Conservation (phyloP, 2,329 filamentous ascomycete species). For the Penicillium sp. region DNA sequence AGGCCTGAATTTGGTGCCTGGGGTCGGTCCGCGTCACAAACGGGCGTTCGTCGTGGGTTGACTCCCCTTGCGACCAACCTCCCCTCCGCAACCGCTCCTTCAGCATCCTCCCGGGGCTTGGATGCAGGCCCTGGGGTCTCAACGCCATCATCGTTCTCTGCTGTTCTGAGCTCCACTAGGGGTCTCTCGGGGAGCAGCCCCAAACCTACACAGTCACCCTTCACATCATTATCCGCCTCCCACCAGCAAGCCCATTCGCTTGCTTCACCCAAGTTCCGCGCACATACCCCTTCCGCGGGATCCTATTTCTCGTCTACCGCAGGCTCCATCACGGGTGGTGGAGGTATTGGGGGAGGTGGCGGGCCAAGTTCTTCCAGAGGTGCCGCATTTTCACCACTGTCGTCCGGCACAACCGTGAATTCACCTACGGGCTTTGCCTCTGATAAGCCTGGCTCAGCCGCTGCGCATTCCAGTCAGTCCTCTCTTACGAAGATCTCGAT, state of each 20-base stretch:
- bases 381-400: constrained; percentile 55
- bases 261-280: constrained; percentile 52
- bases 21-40: constrained; percentile 51
- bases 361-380: constrained; percentile 53
- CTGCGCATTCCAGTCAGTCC: constrained; percentile 46
- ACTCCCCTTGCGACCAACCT: constrained; percentile 54
- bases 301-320: constrained; percentile 54
- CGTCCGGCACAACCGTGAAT: constrained; percentile 51
- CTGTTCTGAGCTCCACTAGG: constrained; percentile 46
- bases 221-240: constrained; percentile 50
- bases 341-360: constrained; percentile 46
- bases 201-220: constrained; percentile 50
- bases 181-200: constrained; percentile 50
- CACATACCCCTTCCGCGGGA: constrained; percentile 50
- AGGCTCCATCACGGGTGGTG: constrained; percentile 49
- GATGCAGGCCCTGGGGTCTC: constrained; percentile 43
- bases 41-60: constrained; percentile 51
- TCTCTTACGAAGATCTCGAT: constrained; percentile 88
- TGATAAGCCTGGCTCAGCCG: constrained; percentile 41
- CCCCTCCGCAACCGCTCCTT: constrained; percentile 37
- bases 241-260: constrained; percentile 52
- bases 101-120: constrained; percentile 41
- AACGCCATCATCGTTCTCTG: constrained; percentile 48
- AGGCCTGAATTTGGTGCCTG: constrained; percentile 51
- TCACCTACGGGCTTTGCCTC: constrained; percentile 49